A percentile compares a stretch with the other conserved stretches of the same genome.
phyloP scores from a whole-genome alignment of 2,329 filamentous ascomycete genomes.

The Alternaria panax region DNA sequence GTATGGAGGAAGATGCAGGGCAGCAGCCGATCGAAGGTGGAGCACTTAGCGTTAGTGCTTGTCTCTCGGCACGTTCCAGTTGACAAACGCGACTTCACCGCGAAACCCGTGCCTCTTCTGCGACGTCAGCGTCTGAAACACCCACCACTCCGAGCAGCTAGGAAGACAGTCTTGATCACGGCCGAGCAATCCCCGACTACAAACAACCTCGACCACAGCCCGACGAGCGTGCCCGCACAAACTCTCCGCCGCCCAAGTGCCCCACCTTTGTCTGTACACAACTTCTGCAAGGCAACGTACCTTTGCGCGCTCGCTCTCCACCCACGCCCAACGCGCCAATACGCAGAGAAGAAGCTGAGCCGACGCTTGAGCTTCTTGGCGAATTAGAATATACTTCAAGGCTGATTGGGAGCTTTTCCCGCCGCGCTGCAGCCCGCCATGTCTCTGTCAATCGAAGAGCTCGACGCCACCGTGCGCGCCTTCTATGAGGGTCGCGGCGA shows the following conservation, averaged over 20 bases:
- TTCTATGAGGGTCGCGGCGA: slow-evolving; percentile 98
- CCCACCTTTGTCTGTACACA: slow-evolving; percentile 44
- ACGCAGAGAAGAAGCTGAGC: slow-evolving; percentile 12
- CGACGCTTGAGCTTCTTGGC: slow-evolving; percentile 28
- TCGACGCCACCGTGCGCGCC: slow-evolving; percentile 93
- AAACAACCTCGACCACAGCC: slow-evolving; percentile 1
- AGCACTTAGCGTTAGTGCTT: slow-evolving; percentile 20
- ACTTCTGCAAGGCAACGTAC: slow-evolving; percentile 39
- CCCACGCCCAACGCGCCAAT: slow-evolving; percentile 20
- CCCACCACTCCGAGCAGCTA: slow-evolving; percentile 29
- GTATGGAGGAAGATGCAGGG: slow-evolving; percentile 7
- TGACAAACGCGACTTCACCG: slow-evolving; percentile 31
- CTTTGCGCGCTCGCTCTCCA: slow-evolving; percentile 29
- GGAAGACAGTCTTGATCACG: slow-evolving; percentile 25
- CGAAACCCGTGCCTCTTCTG: slow-evolving; percentile 30
- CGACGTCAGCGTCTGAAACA: slow-evolving; percentile 28
- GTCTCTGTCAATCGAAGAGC: slow-evolving; percentile 83
- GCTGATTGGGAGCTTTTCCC: slow-evolving; percentile 47
- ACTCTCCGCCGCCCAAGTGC: slow-evolving; percentile 33
- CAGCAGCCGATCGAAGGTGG: slow-evolving; percentile 8
- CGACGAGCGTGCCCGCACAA: slow-evolving; percentile 34
- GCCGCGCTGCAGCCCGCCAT: slow-evolving; percentile 54
- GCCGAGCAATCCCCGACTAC: slow-evolving; percentile 15
- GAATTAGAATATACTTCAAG: slow-evolving; percentile 27
- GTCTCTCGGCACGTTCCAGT: slow-evolving; percentile 27